Evolutionary conservation across 176 grass and related monocot genomes (phyloP).

Genomic region (Triticum urartu): DNA sequence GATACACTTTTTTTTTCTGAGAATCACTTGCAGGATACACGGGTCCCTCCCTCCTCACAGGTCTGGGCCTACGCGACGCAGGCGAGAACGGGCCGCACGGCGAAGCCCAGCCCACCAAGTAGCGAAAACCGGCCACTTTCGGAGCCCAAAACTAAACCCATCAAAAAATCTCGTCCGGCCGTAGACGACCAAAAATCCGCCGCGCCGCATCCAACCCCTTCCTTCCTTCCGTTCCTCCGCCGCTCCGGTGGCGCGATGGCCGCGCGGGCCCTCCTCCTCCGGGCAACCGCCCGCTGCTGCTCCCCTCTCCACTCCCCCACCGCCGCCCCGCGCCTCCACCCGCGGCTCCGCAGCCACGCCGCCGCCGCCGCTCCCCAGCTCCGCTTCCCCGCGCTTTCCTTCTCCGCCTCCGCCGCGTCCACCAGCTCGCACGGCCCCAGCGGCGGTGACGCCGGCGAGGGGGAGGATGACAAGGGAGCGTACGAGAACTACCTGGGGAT

Average conservation of each 20-base stretch:
- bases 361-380: not conserved
- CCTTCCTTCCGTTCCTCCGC: not conserved
- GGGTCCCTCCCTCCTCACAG: not conserved
- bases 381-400: conserved; percentile 24
- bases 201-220: not conserved
- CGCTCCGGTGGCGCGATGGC: conserved; percentile 24
- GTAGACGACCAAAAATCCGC: not conserved
- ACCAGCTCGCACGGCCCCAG: conserved; percentile 29
- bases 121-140: not conserved
- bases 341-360: conserved; percentile 11
- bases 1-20: no score
- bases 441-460: not conserved
- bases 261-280: conserved; percentile 48
- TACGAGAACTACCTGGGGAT: conserved; percentile 51
- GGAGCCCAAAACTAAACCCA: not conserved
- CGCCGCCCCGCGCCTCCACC: not conserved
- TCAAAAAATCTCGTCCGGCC: not conserved
- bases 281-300: conserved; percentile 35
- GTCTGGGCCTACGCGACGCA: not conserved
- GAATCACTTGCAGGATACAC: not conserved
- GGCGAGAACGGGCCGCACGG: not conserved
- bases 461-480: not conserved
- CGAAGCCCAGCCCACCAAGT: not conserved
- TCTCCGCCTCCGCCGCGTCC: conserved; percentile 30
- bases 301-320: conserved; percentile 18